phyloP scores from a whole-genome alignment of 2,329 filamentous ascomycete species.

The Fusarium cyanostomum region DNA sequence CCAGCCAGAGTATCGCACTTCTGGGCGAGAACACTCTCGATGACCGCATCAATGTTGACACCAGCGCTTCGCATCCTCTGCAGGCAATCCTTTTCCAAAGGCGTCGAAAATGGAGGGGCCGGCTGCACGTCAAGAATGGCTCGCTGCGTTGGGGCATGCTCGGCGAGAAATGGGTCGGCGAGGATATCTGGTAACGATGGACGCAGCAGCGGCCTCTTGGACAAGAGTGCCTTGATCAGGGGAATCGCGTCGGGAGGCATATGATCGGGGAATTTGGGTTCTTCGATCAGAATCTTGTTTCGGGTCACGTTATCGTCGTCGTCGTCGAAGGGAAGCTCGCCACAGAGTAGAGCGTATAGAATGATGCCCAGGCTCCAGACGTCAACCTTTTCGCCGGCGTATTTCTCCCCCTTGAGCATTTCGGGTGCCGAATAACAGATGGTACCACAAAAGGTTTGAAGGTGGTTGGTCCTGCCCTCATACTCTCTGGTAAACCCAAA shows the following conservation, averaged over 20 bases:
- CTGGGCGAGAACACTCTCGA: constrained; percentile 91
- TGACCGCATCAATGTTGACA: constrained; percentile 92
- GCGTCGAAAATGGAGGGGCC: constrained; percentile 83
- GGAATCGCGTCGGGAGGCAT: constrained; percentile 81
- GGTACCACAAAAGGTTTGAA: constrained; percentile 97
- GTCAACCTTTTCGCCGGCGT: constrained; percentile 96
- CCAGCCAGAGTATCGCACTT: constrained; percentile 90
- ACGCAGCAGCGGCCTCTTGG: constrained; percentile 86
- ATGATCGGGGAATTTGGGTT: constrained; percentile 84
- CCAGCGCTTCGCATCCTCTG: constrained; percentile 93
- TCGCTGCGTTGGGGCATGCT: constrained; percentile 88
- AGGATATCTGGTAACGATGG: constrained; percentile 87
- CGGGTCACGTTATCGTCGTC: constrained; percentile 92
- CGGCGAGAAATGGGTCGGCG: constrained; percentile 84
- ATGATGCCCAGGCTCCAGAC: constrained; percentile 93
- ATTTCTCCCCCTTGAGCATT: constrained; percentile 98
- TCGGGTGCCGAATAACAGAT: constrained; percentile 98
- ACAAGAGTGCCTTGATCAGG: constrained; percentile 82
- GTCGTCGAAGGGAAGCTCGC: constrained; percentile 93
- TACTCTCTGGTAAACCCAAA: constrained; percentile 99
- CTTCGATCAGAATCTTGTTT: constrained; percentile 82
- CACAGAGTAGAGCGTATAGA: constrained; percentile 81
- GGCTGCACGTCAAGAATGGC: constrained; percentile 86
- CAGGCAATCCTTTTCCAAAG: constrained; percentile 88
- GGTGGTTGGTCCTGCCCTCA: constrained; percentile 90